A percentile compares a stretch with the other conserved stretches of the same genome.
phyloP scores from a whole-genome alignment of 116 monocot species.

The Dioscorea cayenensis region DNA sequence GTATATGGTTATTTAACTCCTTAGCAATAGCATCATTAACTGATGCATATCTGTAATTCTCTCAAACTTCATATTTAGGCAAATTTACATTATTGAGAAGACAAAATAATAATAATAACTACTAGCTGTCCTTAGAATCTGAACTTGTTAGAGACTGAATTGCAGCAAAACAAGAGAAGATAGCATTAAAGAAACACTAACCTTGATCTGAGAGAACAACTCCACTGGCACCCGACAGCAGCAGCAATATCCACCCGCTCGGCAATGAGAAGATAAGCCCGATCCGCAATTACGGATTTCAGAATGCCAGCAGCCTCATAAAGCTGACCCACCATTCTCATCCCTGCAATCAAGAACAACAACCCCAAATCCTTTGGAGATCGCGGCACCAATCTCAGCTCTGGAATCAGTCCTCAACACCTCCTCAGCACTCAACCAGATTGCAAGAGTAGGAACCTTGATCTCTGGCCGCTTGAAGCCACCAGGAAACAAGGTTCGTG shows the following conservation, averaged over 20 bases:
- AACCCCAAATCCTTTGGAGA: conserved; percentile 45
- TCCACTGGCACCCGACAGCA: conserved; percentile 71
- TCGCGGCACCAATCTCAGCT: conserved; percentile 26
- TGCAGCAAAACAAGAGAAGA: background rate
- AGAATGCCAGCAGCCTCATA: conserved; percentile 78
- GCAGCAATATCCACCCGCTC: conserved; percentile 93
- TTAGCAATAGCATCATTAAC: too few species aligned
- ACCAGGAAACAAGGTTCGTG: conserved; percentile 63
- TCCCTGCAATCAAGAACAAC: conserved; percentile 52
- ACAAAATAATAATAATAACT: too few species aligned
- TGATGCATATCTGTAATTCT: too few species aligned
- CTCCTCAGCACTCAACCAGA: conserved; percentile 44
- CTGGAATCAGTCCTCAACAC: conserved; percentile 18
- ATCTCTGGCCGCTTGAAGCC: conserved; percentile 87
- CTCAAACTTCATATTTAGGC: too few species aligned
- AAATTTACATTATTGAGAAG: too few species aligned
- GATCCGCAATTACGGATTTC: conserved; percentile 54
- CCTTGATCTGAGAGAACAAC: conserved; percentile 84
- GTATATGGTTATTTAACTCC: too few species aligned
- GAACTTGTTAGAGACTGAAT: too few species aligned
- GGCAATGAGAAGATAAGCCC: conserved; percentile 73
- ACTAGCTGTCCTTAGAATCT: too few species aligned
- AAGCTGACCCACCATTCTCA: conserved; percentile 49
- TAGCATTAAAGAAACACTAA: conserved; percentile 14
- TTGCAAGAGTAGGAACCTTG: conserved; percentile 53